Conservation (phyloP, 495 filamentous ascomycete species). For the Talaromyces liani region DNA sequence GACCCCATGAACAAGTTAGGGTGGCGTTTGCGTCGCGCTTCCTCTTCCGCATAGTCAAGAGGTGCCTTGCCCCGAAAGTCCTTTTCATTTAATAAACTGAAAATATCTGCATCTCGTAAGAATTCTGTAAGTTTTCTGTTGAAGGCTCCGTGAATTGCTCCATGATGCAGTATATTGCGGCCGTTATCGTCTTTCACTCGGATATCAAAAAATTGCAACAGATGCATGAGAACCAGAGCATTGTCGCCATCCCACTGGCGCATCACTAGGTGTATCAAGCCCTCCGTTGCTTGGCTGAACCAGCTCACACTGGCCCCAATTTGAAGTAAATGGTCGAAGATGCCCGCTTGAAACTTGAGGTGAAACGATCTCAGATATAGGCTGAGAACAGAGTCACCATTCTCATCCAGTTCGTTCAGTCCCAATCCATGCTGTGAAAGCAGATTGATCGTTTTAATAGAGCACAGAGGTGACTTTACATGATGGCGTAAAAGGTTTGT, state of each 20-base stretch:
- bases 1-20: too few species aligned
- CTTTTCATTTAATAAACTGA: too few species aligned
- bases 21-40: too few species aligned
- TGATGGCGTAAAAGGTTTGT: neutral
- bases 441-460: neutral
- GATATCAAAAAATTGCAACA: conserved; percentile 10
- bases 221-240: conserved; percentile 1
- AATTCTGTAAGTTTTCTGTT: too few species aligned
- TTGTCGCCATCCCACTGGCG: conserved; percentile 7
- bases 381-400: conserved; percentile 5
- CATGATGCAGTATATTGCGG: conserved; percentile 10
- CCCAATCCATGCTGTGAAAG: neutral
- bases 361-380: conserved; percentile 3
- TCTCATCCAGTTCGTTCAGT: neutral
- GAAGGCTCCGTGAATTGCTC: conserved; percentile 10
- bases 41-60: too few species aligned
- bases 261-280: conserved; percentile 9
- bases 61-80: too few species aligned
- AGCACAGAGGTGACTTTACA: neutral
- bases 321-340: neutral
- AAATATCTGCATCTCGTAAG: too few species aligned
- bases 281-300: neutral
- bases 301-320: neutral
- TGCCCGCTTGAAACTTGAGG: neutral
- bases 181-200: conserved; percentile 7